Base-by-base conservation (phyloP, 179 eudicot genomes). In the Nepenthes alata region DNA sequence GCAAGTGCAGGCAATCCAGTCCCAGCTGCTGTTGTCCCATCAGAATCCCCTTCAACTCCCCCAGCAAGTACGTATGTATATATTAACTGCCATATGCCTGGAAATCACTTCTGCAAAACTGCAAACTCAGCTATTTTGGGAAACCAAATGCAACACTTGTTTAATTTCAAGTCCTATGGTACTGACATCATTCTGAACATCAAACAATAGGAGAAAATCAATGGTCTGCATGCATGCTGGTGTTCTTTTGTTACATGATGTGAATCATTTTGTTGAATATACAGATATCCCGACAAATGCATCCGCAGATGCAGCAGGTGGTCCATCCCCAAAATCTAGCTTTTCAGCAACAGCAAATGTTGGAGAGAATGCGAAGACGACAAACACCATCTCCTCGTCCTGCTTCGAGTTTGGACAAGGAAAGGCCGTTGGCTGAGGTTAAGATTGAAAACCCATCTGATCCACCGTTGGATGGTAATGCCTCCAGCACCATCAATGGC, bases 371-470 rank as follows among this genome's bases (percentile, higher is more conserved):
- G 73, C 77, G 83, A 13, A 76, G 84, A 57, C 80, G 80, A 35
- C 85, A 77, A 61, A 78, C 69, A 60, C n/a, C 82, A 39, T 69
- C 95, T 36, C 81, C 88, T 53, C 87, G 86, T 38, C 81, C 89
- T 56, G 74, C 60, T 15, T 79, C 81, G 87, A 88, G 50, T 67
- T 73, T 80, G 71, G 91, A 86, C 57, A 89, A 81, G 53, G 83
- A 76, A 45, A 81, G 90, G 53, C 80, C 98, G 60, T 58, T 93
- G 73, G 80, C 83, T 63, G 84, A 93, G 76, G 98, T 93, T 49
- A 93, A 93, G 85, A 65, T 81, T 62, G 98, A 93, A 74, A 81
- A 85, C 70, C 85, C 81, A 7, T 59, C 95, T 2, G 98, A 93
- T 59, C 66, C 80, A 59, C 86, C 90, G 39, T 34, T 77, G 72